These are phyloP conservation scores for Monosporascus ibericus DNA, from an alignment of 2,329 filamentous ascomycete species.

Conservation along the genomic window DNA sequence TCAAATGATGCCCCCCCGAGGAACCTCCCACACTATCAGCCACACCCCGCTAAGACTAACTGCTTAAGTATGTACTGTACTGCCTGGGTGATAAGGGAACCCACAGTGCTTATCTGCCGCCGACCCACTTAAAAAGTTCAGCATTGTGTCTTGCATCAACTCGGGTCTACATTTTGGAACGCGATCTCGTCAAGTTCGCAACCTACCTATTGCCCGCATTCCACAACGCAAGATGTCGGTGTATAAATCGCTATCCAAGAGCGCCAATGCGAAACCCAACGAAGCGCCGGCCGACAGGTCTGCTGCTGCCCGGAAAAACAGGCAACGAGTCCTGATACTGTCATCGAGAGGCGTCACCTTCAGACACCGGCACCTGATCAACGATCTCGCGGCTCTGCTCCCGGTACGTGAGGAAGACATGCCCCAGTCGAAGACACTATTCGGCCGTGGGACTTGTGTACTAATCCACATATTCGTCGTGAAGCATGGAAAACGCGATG, in stretches of 20 bases:
- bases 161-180: not conserved
- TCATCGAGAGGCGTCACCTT: conserved; percentile 90
- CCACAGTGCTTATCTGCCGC: conserved; percentile 3
- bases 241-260: conserved; percentile 68
- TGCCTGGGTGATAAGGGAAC: conserved; percentile 18
- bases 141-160: not conserved
- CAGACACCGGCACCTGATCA: conserved; percentile 86
- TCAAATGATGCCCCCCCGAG: not conserved
- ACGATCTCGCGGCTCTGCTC: conserved; percentile 81
- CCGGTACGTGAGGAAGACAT: conserved; percentile 36
- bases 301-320: conserved; percentile 54
- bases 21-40: not conserved
- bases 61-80: not conserved
- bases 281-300: conserved; percentile 42
- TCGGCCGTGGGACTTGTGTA: not conserved
- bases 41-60: too few relatives aligned
- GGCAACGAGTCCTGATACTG: conserved; percentile 78
- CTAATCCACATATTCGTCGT: not conserved
- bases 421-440: not conserved
- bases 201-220: not conserved
- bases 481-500: conserved; percentile 79
- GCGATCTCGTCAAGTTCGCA: not conserved
- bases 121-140: not conserved
- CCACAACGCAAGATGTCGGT: conserved; percentile 47
- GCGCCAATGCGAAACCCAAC: conserved; percentile 40